Base-by-base conservation (phyloP, 495 filamentous ascomycete species). In the Sordaria brevicollis region DNA sequence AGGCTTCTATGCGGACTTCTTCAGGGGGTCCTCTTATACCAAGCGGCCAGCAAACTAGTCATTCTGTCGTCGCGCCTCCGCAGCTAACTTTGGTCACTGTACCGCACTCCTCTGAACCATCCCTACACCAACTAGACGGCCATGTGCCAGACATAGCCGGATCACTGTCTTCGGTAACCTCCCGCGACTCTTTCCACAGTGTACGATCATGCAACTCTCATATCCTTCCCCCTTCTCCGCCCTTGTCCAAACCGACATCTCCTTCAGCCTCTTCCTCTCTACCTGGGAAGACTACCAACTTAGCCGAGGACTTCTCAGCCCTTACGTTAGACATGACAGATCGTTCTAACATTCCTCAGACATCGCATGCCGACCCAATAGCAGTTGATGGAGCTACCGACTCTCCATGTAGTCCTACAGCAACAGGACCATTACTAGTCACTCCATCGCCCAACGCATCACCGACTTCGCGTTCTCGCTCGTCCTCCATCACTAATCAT, bases 171-270 rank as follows among this genome's bases (percentile, higher is more conserved):
- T 73, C 77, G 57, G 67, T 74, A 62, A 76, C 74, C 67, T 81
- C 81, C 7, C 73, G 71, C 68, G 76, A 81, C 49, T 79, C 80
- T 10, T 81, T 89, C 54, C 89, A 88, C 65, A 90, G 85, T 70
- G 81, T 83, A 11, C 79, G 82, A 34, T 92, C 90, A 4, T 85
- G 87, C 73, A 83, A 84, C 65, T 83, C 84, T n/a, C 80, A 81
- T 15, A 79, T 85, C 33, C 75, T 84, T 21, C 77, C 83, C 67
- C 80, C 84, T 17, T 86, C 87, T 21, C 82, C 85, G 39, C 78
- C 84, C 13, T 75, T 80, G 39, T 81, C 82, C 5, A 76, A 77
- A 7, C 79, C 79, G 3, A 75, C 76, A 11, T 83, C 83, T 31
- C 81, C 83, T 33, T 70, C 75, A n/a, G 76, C 75, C 29, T 79